Evolutionary conservation across 306 rosid species (phyloP), one percentile per base, ranked within the genome.

Genomic region (Trifolium pratense): DNA sequence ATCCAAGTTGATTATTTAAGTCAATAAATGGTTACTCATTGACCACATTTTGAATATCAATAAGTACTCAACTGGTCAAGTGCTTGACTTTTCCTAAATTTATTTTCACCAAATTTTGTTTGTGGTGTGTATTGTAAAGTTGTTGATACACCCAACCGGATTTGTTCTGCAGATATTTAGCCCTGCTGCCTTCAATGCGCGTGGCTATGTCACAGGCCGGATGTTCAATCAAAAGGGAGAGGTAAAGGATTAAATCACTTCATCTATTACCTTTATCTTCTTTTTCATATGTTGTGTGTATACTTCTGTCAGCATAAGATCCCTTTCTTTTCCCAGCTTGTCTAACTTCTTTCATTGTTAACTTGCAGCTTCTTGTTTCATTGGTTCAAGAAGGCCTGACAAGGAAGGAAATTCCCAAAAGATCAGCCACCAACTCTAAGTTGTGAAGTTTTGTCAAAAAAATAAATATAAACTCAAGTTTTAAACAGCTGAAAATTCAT

Each of bases 151-250:
- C 42, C 36, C 21, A 36, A 23, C 37, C 36, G 18, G 13, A 57
- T 66, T 65, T 78, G 45, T 78, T 26, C 26, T n/a, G 16, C 85
- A 94, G 98, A 84, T 94, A 48, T 57, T 56, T 25, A 69, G 84
- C 45, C 92, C 97, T 52, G 64, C 49, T 58, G 78, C 92, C 78
- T 70, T 12, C 76, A 86, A 87, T 46, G 95, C 92, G 0, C 95
- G 98, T 0, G 96, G 95, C 76, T 83, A 70, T 74, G 88, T 82
- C 73, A 20, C 79, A 6, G 98, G 96, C 48, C 82, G 86, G 70
- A 91, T 94, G 97, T 94, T 94, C 80, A 91, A 88, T 66, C 84
- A 74, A 72, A 88, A 88, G 26, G 97, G 97, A 84, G 96, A 94
- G 97, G 97, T 94, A 83, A 68, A 61, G 23, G 78, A 32, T 64